phyloP scores from a whole-genome alignment of 2,329 filamentous ascomycete species.

The Neopestalotiopsis sp. region DNA sequence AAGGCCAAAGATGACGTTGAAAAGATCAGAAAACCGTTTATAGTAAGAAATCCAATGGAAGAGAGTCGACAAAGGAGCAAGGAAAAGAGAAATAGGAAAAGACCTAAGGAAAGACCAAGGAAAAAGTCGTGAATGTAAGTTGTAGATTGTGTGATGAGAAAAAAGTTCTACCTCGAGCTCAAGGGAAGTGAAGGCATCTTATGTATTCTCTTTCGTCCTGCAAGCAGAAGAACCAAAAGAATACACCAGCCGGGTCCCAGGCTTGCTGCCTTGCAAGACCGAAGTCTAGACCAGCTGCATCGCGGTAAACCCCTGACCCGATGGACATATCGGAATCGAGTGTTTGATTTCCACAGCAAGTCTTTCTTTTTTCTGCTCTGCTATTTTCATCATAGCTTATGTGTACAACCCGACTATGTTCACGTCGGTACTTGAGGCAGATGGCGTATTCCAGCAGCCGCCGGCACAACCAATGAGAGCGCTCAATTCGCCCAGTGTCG shows the following conservation, averaged over 20 bases:
- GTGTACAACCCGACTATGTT: not conserved
- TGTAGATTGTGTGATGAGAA: constrained; percentile 26
- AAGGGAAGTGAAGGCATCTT: constrained; percentile 25
- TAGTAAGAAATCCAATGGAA: constrained; percentile 28
- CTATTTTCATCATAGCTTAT: constrained; percentile 18
- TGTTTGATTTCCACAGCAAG: constrained; percentile 7
- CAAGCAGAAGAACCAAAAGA: not conserved
- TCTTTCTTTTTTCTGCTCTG: constrained; percentile 16
- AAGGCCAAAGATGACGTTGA: constrained; percentile 26
- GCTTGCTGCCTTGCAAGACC: not conserved
- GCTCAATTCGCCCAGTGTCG: constrained; percentile 8
- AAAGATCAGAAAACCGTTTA: constrained; percentile 26
- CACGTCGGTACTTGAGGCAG: constrained; percentile 12
- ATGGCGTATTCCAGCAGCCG: constrained; percentile 17
- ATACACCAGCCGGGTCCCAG: constrained; percentile 4
- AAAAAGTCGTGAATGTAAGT: constrained; percentile 28
- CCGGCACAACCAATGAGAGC: constrained; percentile 13
- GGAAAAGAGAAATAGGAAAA: constrained; percentile 22
- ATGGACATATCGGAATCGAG: constrained; percentile 9
- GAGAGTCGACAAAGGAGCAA: constrained; percentile 27
- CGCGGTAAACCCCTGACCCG: constrained; percentile 10
- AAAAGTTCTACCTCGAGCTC: constrained; percentile 14
- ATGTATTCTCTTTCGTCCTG: constrained; percentile 26
- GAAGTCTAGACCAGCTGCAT: constrained; percentile 2
- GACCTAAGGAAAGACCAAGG: constrained; percentile 22